Evolutionary conservation across 768 basidiomycete species (phyloP).

Genomic region (Chlorophyllum brunneum): DNA sequence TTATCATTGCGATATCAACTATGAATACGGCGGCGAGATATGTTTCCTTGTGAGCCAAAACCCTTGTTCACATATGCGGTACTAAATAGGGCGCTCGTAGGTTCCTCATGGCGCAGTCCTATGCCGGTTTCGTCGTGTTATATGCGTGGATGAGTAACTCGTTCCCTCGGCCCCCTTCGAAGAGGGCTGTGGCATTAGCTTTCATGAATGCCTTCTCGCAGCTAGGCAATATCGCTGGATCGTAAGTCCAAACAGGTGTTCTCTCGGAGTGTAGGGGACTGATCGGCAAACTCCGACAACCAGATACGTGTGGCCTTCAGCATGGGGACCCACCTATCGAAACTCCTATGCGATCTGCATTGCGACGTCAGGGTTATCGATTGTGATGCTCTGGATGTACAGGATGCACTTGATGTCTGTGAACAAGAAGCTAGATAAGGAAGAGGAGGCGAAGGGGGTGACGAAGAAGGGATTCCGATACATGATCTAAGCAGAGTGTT

Average conservation of each 20-base stretch:
- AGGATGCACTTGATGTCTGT: constrained; percentile 32
- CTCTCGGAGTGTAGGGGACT: constrained; percentile 1
- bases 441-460: constrained; percentile 37
- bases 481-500: constrained; percentile 23
- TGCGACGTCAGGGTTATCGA: constrained; percentile 45
- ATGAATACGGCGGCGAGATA: constrained; percentile 70
- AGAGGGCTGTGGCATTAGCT: constrained; percentile 80
- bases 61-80: not conserved
- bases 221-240: constrained; percentile 81
- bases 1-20: constrained; percentile 66
- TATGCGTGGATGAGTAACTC: constrained; percentile 46
- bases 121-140: constrained; percentile 65
- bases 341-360: constrained; percentile 76
- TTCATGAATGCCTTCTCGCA: constrained; percentile 78
- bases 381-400: constrained; percentile 52
- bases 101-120: constrained; percentile 77
- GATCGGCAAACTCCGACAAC: constrained; percentile 8
- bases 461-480: constrained; percentile 47
- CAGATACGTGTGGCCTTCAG: constrained; percentile 63
- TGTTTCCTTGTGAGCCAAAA: constrained; percentile 51
- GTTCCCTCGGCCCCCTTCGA: constrained; percentile 73
- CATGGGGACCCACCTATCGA: constrained; percentile 66
- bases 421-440: constrained; percentile 34
- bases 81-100: constrained; percentile 25
- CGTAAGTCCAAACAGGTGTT: constrained; percentile 43